Percentiles rank a stretch among this genome's conserved stretches.
These are phyloP conservation scores for Fusarium sp. DNA, from an alignment of 2,329 filamentous ascomycete genomes.

Conservation along the genomic window DNA sequence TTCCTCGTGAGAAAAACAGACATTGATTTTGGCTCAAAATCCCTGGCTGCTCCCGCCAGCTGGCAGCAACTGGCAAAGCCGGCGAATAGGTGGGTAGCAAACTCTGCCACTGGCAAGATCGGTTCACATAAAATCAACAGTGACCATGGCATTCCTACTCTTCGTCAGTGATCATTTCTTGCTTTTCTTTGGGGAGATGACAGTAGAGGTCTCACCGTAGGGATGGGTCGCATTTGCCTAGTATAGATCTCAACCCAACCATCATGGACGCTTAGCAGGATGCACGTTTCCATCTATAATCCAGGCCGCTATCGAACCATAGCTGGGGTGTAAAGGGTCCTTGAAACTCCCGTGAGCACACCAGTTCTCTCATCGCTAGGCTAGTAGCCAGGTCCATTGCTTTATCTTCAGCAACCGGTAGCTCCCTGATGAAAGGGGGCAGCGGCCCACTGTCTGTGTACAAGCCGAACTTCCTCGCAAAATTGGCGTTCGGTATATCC, in stretches of 20 bases:
- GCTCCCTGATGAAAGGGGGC: conserved; percentile 49
- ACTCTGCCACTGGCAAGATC: not conserved
- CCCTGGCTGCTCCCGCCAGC: not conserved
- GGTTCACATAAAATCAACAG: not conserved
- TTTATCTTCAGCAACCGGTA: conserved; percentile 56
- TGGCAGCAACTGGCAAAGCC: not conserved
- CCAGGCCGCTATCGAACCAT: conserved; percentile 57
- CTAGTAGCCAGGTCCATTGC: conserved; percentile 49
- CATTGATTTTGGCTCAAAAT: not conserved
- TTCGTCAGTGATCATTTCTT: not conserved
- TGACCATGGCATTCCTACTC: not conserved
- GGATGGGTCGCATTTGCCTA: not conserved
- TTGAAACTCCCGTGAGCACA: conserved; percentile 49
- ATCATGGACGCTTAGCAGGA: conserved; percentile 4
- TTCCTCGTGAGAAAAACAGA: not conserved
- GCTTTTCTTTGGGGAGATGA: not conserved
- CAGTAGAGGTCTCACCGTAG: not conserved
- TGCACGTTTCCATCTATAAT: conserved; percentile 50
- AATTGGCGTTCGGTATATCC: conserved; percentile 56
- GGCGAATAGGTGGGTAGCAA: not conserved
- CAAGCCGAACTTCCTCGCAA: conserved; percentile 55
- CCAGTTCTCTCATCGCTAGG: conserved; percentile 40
- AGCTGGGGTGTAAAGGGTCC: conserved; percentile 58
- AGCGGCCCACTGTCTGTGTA: conserved; percentile 47
- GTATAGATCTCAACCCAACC: not conserved